Evolutionary conservation across 768 basidiomycete species (phyloP).

Genomic region (Cystobasidium ongulense): DNA sequence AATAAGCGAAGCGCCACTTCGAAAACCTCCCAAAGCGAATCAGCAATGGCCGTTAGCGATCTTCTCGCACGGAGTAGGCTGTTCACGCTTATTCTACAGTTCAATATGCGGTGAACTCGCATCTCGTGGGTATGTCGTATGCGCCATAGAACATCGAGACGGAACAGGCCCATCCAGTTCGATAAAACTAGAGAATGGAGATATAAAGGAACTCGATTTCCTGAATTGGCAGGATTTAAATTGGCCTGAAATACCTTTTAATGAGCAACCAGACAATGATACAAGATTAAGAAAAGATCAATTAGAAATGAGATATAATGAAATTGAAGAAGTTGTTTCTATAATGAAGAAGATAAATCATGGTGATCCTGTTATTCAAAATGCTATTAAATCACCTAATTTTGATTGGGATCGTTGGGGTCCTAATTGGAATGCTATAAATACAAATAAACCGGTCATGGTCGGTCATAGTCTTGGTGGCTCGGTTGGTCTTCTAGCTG

Average conservation of each 20-base stretch:
- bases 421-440: conserved; percentile 38
- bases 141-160: conserved; percentile 75
- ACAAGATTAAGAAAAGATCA: conserved; percentile 57
- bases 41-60: conserved; percentile 32
- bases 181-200: conserved; percentile 46
- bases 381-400: conserved; percentile 51
- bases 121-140: conserved; percentile 67
- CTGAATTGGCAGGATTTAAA: conserved; percentile 54
- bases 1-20: conserved; percentile 16
- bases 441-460: conserved; percentile 25
- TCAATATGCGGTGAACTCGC: conserved; percentile 61
- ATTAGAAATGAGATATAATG: conserved; percentile 59
- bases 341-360: conserved; percentile 55
- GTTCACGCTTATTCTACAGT: conserved; percentile 34
- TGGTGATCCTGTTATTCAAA: conserved; percentile 45
- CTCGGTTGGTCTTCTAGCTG: conserved; percentile 24
- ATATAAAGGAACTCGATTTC: conserved; percentile 50
- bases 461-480: conserved; percentile 31
- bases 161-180: conserved; percentile 58
- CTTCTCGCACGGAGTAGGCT: conserved; percentile 34
- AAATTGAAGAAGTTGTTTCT: conserved; percentile 60
- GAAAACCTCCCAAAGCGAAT: not conserved
- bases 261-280: conserved; percentile 32
- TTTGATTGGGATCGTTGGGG: conserved; percentile 46
- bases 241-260: conserved; percentile 34